These are phyloP conservation scores for Rhizopus microsporus DNA, from an alignment of 371 early-diverging fungal species.

Conservation along the genomic window DNA sequence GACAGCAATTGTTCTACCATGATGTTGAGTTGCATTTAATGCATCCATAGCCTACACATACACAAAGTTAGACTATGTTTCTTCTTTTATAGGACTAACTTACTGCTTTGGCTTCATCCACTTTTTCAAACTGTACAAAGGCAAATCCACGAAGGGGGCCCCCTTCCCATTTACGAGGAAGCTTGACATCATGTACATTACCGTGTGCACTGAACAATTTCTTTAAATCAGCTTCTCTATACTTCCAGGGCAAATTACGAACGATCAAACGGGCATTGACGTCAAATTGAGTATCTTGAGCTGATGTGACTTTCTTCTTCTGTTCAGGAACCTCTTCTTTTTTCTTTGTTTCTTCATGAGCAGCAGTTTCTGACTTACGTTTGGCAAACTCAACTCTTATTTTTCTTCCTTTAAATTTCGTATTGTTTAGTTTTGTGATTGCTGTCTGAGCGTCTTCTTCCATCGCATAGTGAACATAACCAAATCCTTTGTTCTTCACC, in stretches of 20 bases:
- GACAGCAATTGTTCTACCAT: slow-evolving; percentile 78
- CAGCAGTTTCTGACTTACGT: slow-evolving; percentile 27
- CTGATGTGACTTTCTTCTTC: slow-evolving; percentile 3
- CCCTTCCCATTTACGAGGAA: slow-evolving; percentile 77
- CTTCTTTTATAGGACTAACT: not conserved
- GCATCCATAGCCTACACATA: slow-evolving; percentile 65
- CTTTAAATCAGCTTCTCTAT: slow-evolving; percentile 64
- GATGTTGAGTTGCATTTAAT: slow-evolving; percentile 72
- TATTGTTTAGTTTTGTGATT: slow-evolving; percentile 64
- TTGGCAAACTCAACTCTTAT: slow-evolving; percentile 80
- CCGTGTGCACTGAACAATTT: slow-evolving; percentile 62
- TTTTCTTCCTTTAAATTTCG: slow-evolving; percentile 66
- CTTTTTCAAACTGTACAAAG: slow-evolving; percentile 78
- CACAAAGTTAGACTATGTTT: not conserved
- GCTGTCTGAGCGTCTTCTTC: slow-evolving; percentile 89
- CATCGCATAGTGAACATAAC: slow-evolving; percentile 88
- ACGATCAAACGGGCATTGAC: slow-evolving; percentile 78
- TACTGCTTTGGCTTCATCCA: slow-evolving; percentile 66
- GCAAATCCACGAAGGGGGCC: slow-evolving; percentile 85
- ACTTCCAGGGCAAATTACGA: slow-evolving; percentile 88
- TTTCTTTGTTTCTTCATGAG: slow-evolving; percentile 24
- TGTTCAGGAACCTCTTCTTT: slow-evolving; percentile 9
- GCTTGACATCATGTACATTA: slow-evolving; percentile 60
- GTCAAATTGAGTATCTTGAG: slow-evolving; percentile 9
- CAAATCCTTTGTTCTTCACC: slow-evolving; percentile 78